Base-by-base conservation (phyloP, 768 basidiomycete genomes). In the Agrocybe chaxingu region DNA sequence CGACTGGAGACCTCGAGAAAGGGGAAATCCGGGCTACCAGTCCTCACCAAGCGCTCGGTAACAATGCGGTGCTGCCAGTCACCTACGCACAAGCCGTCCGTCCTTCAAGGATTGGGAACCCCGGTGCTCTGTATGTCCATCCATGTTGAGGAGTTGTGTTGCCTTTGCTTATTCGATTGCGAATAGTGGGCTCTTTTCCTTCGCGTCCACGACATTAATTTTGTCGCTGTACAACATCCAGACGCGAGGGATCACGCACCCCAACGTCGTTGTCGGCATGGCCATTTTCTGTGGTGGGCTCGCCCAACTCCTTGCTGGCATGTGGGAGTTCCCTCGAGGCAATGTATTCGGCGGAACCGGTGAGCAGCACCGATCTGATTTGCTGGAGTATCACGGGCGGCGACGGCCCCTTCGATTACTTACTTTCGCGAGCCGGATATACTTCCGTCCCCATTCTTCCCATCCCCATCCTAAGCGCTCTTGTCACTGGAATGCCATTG, bases 201-300 rank as follows among this genome's bases (percentile, higher is more conserved):
- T 92, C 70, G 89, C 91, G 13, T 85, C 87, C 3, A 90, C 91
- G 8, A 91, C 89, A 0, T 75, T 92, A 59, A 82, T 92, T 48
- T 72, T 91, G 32, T 91, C 88, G 4, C 55, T 92, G 54, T 87
- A 78, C 76, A 92, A 92, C 61, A 70, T 80, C 29, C 66, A 74
- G 12, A 75, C 79, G 1, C 77, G 83, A n/a, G 61, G 68, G 18
- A 72, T 91, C 55, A 54, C 60, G 12, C 59, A 62, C 4, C 82
- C 88, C 36, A 91, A 92, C 51, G 79, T 83, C 29, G 81, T 92
- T 42, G 77, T 92, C 43, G 93, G 91, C 45, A 92, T 95, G 91
- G 90, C 91, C 19, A 62, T 90, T 57, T 88, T 84, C 67, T 81
- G 81, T 54, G 93, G 92, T 55, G 93, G 93, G 52, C 82, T 94